phyloP scores from a whole-genome alignment of 2,329 filamentous ascomycete genomes.

The Diaporthe sp. region DNA sequence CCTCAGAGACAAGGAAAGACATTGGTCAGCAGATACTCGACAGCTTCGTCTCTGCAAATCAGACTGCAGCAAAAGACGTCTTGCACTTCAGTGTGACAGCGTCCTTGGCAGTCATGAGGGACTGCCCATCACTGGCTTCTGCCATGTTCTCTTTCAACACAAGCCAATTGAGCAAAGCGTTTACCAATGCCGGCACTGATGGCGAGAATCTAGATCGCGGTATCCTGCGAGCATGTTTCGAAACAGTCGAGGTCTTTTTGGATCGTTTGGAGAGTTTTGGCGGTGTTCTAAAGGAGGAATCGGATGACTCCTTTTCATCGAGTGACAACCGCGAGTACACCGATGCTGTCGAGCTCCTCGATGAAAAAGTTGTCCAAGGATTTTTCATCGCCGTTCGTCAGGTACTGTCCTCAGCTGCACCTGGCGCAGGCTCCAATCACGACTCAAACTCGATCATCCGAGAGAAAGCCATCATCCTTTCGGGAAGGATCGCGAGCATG shows the following conservation, averaged over 20 bases:
- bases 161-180: conserved; percentile 62
- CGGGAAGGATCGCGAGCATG: conserved; percentile 56
- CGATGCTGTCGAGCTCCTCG: conserved; percentile 52
- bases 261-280: conserved; percentile 53
- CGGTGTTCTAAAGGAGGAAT: conserved; percentile 49
- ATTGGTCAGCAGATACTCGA: conserved; percentile 58
- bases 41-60: conserved; percentile 63
- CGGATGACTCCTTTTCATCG: conserved; percentile 42
- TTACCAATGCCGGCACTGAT: conserved; percentile 57
- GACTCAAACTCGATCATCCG: background rate
- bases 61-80: conserved; percentile 63
- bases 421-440: background rate
- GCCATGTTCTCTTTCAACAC: conserved; percentile 62
- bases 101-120: conserved; percentile 62
- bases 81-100: conserved; percentile 59
- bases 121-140: conserved; percentile 56
- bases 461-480: conserved; percentile 56
- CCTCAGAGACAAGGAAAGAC: conserved; percentile 54
- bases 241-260: conserved; percentile 60
- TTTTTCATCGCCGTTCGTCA: conserved; percentile 28
- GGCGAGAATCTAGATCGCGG: conserved; percentile 59
- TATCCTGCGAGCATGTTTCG: conserved; percentile 55
- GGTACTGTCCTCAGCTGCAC: conserved; percentile 8
- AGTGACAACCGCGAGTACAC: conserved; percentile 52
- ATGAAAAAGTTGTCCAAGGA: conserved; percentile 30